These are phyloP conservation scores for Beauveria scarabaeidicola DNA, from an alignment of 2,329 filamentous ascomycete species.

Conservation along the genomic window DNA sequence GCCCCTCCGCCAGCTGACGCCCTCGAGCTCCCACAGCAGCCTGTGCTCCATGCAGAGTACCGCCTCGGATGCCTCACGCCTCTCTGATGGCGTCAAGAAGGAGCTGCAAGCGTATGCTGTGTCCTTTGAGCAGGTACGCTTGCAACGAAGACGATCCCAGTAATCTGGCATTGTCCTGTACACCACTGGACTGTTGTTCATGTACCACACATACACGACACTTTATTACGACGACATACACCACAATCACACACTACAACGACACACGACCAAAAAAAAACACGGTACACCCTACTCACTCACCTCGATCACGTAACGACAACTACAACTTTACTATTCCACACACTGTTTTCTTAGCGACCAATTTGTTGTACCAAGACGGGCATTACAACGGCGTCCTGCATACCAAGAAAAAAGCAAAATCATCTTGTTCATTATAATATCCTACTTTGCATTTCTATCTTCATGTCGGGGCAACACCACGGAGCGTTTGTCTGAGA, in stretches of 20 bases:
- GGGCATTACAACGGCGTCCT: conserved; percentile 12
- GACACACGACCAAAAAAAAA: conserved; percentile 10
- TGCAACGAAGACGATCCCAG: conserved; percentile 49
- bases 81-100: conserved; percentile 69
- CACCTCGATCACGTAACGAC: background rate
- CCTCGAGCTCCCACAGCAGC: conserved; percentile 77
- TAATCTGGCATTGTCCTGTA: conserved; percentile 22
- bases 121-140: conserved; percentile 75
- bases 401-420: conserved; percentile 11
- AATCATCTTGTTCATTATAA: conserved; percentile 9
- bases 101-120: conserved; percentile 81
- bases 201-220: conserved; percentile 15
- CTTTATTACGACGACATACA: conserved; percentile 16
- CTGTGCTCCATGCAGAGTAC: conserved; percentile 69
- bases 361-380: conserved; percentile 13
- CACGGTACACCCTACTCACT: background rate
- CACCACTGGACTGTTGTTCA: conserved; percentile 4
- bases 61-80: conserved; percentile 39
- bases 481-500: background rate
- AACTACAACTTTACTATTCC: background rate
- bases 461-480: background rate
- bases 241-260: conserved; percentile 12
- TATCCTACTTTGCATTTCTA: conserved; percentile 8
- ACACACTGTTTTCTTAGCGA: conserved; percentile 15
- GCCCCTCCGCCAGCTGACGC: conserved; percentile 41